Percentiles rank a stretch among this genome's conserved stretches.
phyloP scores from a whole-genome alignment of 2,329 filamentous ascomycete genomes.

The Cytospora piceae region DNA sequence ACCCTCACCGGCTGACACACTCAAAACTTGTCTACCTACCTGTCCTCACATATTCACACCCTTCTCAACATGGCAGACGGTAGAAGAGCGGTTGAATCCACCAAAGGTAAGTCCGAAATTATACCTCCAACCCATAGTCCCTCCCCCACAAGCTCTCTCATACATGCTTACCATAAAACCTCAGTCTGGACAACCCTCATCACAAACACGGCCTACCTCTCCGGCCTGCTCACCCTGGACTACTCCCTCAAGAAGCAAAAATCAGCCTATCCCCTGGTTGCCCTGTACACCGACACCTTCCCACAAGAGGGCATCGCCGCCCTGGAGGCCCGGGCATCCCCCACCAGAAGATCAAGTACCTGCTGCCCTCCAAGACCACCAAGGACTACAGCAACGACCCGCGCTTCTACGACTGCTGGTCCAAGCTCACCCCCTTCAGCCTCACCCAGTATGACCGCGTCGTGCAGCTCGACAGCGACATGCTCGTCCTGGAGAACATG shows the following conservation, averaged over 20 bases:
- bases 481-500: constrained; percentile 84
- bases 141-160: constrained; percentile 82
- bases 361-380: constrained; percentile 66
- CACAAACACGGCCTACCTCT: constrained; percentile 80
- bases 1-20: not conserved
- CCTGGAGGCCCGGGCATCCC: constrained; percentile 71
- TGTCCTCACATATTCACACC: not conserved
- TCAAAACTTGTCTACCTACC: constrained; percentile 6
- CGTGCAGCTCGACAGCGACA: constrained; percentile 86
- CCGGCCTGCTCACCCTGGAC: constrained; percentile 80
- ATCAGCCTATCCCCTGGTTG: constrained; percentile 77
- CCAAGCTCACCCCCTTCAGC: constrained; percentile 79
- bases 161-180: constrained; percentile 12
- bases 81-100: constrained; percentile 39
- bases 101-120: constrained; percentile 35
- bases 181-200: constrained; percentile 87
- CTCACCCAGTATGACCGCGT: constrained; percentile 77
- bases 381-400: constrained; percentile 75
- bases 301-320: constrained; percentile 69
- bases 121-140: constrained; percentile 37
- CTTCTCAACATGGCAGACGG: constrained; percentile 39
- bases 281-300: constrained; percentile 80
- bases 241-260: constrained; percentile 69
- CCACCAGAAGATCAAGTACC: constrained; percentile 70
- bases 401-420: constrained; percentile 90